Conservation (phyloP, 768 basidiomycete genomes). For the Neoboletus magnificus region DNA sequence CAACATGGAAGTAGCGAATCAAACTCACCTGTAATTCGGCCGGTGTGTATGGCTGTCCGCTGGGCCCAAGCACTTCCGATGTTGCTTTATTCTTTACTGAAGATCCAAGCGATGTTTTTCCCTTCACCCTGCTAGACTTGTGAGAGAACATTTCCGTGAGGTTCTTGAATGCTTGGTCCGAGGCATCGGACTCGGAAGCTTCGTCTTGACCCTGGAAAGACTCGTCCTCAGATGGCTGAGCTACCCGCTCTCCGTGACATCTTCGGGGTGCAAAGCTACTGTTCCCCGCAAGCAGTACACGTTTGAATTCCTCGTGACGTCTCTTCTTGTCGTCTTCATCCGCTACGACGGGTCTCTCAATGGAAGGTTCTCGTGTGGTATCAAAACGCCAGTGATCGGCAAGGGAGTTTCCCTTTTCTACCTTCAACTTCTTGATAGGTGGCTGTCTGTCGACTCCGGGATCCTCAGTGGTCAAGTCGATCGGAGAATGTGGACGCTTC, state of each 20-base stretch:
- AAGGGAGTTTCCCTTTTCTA: slow-evolving; percentile 14
- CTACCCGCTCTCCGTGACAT: slow-evolving; percentile 7
- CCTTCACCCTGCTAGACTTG: slow-evolving; percentile 34
- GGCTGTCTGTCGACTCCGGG: slow-evolving; percentile 25
- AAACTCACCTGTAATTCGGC: slow-evolving; percentile 62
- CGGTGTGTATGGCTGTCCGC: slow-evolving; percentile 71
- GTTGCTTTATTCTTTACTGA: slow-evolving; percentile 32
- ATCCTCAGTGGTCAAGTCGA: slow-evolving; percentile 55
- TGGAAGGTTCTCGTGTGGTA: slow-evolving; percentile 13
- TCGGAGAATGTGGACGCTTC: slow-evolving; percentile 34
- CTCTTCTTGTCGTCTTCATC: slow-evolving; percentile 48
- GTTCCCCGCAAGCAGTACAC: slow-evolving; percentile 48
- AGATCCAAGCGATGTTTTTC: slow-evolving; percentile 31
- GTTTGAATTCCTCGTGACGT: slow-evolving; percentile 47
- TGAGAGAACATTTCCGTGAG: slow-evolving; percentile 47
- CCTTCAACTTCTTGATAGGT: slow-evolving; percentile 30
- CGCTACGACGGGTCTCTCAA: background rate
- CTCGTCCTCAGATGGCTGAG: slow-evolving; percentile 23
- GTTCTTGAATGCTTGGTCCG: slow-evolving; percentile 45
- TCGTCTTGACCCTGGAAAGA: slow-evolving; percentile 24
- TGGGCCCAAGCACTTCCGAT: slow-evolving; percentile 53
- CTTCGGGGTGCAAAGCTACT: slow-evolving; percentile 31
- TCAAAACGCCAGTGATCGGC: slow-evolving; percentile 48
- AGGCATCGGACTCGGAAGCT: slow-evolving; percentile 36
- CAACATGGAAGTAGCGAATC: background rate